Base-by-base conservation (phyloP, 2,329 filamentous ascomycete species). In the Aspergillus sp. region DNA sequence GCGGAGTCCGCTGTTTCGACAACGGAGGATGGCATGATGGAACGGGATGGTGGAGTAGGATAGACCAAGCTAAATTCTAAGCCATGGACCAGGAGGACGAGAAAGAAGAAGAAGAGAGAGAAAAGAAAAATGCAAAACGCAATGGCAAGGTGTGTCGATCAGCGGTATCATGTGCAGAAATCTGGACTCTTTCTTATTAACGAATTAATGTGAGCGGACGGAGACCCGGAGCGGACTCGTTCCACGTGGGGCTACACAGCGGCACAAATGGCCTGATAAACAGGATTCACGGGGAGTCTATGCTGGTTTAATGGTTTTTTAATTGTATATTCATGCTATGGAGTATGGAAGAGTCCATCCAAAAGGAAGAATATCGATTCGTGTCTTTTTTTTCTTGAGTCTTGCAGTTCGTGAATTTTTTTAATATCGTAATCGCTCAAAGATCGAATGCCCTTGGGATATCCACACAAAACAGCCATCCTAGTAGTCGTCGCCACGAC, bases 401-500 rank as follows among this genome's bases (percentile, higher is more conserved):
- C 36, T 19, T 38, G 36, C 28, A 38, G 27, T 28, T 38, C 35
- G 35, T 13, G 12, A 28, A 27, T 27, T 38, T 38, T 29, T 38
- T 19, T n/a, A n/a, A 19, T 19, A 19, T 19, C 36, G 29, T 38
- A 30, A 38, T 6, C 19, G 4, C 27, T 11, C 11, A 38, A 19
- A 27, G 11, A 29, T 30, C 19, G 19, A 11, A 35, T 35, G 7
- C 12, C 12, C 12, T 11, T 7, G n/a, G n/a, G 9, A n/a, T 13
- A 10, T 13, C 33, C 8, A 32, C n/a, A 32, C 8, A 8, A 32
- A 32, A 9, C 31, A 8, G 19, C 26, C 37, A 28, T 7, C 45
- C 67, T 79, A 94, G 65, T 88, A 94, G 64, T 94, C 88, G 42
- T 93, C 86, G 52, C 88, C 88, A 49, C 88, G 82, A 67, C 85